Conservation (phyloP, 2,329 filamentous ascomycete species). For the Cytospora schulzeri region DNA sequence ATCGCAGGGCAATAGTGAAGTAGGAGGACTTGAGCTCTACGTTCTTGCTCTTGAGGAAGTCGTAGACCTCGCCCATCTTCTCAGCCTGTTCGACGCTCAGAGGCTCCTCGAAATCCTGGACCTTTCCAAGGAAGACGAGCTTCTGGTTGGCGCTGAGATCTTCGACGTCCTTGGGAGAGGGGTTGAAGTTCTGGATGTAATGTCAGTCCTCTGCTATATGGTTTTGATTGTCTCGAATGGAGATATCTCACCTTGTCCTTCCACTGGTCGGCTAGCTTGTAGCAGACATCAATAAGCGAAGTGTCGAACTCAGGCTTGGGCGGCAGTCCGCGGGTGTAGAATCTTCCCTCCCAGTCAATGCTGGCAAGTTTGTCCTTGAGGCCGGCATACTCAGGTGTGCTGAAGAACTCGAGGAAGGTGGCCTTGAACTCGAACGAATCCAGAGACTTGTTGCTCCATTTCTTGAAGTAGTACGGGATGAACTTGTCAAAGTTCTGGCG, state of each 20-base stretch:
- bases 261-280: constrained; percentile 82
- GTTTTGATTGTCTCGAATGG: constrained; percentile 18
- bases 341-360: constrained; percentile 88
- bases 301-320: constrained; percentile 92
- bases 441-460: constrained; percentile 81
- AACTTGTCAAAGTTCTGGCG: constrained; percentile 91
- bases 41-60: constrained; percentile 74
- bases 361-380: constrained; percentile 65
- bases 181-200: constrained; percentile 56
- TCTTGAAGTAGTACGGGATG: constrained; percentile 91
- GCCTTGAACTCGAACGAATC: constrained; percentile 94
- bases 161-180: constrained; percentile 68
- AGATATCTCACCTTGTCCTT: constrained; percentile 54
- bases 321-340: constrained; percentile 86
- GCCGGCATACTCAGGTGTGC: constrained; percentile 61
- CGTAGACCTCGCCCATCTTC: constrained; percentile 74
- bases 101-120: constrained; percentile 68
- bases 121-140: constrained; percentile 83
- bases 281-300: constrained; percentile 81
- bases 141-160: constrained; percentile 84
- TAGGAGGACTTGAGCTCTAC: constrained; percentile 84
- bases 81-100: constrained; percentile 68
- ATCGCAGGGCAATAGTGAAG: constrained; percentile 75
- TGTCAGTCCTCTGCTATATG: not conserved
- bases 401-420: constrained; percentile 85